Conservation (phyloP, 2,329 filamentous ascomycete species). For the Claviceps spartinae region DNA sequence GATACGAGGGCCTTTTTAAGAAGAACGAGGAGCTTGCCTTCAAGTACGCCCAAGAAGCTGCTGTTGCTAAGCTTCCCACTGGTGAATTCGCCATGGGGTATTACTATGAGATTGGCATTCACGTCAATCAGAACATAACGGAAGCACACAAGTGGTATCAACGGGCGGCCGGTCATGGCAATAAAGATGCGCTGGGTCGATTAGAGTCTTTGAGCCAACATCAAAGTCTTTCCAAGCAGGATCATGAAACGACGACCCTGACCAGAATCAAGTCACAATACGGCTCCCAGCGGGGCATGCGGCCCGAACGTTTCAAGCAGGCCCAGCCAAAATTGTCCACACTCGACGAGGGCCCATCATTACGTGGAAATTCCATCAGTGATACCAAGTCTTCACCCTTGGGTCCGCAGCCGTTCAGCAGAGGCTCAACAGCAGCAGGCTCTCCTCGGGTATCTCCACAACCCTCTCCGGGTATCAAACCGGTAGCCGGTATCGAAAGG, state of each 20-base stretch:
- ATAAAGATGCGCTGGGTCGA: conserved; percentile 71
- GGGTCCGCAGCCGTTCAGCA: conserved; percentile 2
- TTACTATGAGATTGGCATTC: conserved; percentile 93
- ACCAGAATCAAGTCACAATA: conserved; percentile 74
- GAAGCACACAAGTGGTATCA: conserved; percentile 85
- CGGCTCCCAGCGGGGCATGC: conserved; percentile 50
- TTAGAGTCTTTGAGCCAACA: conserved; percentile 75
- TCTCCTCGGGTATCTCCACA: conserved; percentile 26
- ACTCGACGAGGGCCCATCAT: conserved; percentile 27
- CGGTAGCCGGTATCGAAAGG: conserved; percentile 23
- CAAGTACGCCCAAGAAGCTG: conserved; percentile 78
- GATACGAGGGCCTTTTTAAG: conserved; percentile 78
- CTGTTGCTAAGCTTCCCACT: conserved; percentile 66
- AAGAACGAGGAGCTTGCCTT: conserved; percentile 95
- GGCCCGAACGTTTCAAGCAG: conserved; percentile 46
- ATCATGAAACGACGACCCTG: conserved; percentile 86
- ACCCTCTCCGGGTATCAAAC: conserved; percentile 27
- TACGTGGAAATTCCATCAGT: conserved; percentile 13
- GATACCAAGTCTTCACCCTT: conserved; percentile 10
- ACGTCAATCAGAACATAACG: conserved; percentile 67
- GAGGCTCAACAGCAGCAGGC: conserved; percentile 8
- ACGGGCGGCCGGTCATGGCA: conserved; percentile 77
- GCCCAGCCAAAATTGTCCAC: conserved; percentile 32
- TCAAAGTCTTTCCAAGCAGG: conserved; percentile 73
- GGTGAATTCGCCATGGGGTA: conserved; percentile 96